Percentiles rank a stretch among this genome's conserved stretches.
These are phyloP conservation scores for Tylopilus sp. DNA, from an alignment of 1,284 basidiomycete species.

Conservation along the genomic window DNA sequence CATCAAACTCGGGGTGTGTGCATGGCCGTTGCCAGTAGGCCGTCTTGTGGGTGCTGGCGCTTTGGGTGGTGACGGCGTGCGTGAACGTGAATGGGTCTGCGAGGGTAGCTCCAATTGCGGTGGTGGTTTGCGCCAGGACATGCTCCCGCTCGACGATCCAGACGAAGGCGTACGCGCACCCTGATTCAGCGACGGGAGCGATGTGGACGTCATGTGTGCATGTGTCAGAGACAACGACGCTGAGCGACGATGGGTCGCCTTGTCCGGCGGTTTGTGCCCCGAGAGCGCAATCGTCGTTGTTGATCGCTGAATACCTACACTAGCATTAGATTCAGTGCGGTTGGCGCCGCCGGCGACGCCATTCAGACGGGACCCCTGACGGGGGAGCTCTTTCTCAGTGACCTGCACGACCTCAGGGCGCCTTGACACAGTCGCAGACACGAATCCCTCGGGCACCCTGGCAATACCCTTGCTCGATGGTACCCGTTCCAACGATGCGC, in stretches of 20 bases:
- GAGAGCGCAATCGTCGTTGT: constrained; percentile 14
- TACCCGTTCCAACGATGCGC: not conserved
- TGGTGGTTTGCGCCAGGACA: constrained; percentile 27
- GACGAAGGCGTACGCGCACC: not conserved
- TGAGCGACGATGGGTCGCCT: constrained; percentile 24
- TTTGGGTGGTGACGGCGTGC: not conserved
- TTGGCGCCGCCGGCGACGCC: not conserved
- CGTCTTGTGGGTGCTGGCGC: constrained; percentile 4
- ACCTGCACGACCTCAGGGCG: not conserved
- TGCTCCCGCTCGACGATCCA: not conserved
- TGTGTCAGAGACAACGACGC: constrained; percentile 24
- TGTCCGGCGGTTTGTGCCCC: not conserved
- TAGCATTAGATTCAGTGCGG: not conserved
- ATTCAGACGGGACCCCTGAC: not conserved
- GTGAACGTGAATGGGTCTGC: not conserved
- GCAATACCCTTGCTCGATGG: not conserved
- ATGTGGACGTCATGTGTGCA: not conserved
- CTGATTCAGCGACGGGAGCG: not conserved
- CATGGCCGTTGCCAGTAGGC: constrained; percentile 13
- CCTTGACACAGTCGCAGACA: not conserved
- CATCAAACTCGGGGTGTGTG: constrained; percentile 62
- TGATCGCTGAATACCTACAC: constrained; percentile 1
- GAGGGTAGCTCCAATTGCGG: not conserved
- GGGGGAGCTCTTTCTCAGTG: too few species aligned
- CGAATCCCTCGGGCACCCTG: not conserved